Percentiles rank a stretch among this genome's conserved stretches.
phyloP scores from a whole-genome alignment of 2,329 filamentous ascomycete genomes.

The Fonsecaea pedrosoi region DNA sequence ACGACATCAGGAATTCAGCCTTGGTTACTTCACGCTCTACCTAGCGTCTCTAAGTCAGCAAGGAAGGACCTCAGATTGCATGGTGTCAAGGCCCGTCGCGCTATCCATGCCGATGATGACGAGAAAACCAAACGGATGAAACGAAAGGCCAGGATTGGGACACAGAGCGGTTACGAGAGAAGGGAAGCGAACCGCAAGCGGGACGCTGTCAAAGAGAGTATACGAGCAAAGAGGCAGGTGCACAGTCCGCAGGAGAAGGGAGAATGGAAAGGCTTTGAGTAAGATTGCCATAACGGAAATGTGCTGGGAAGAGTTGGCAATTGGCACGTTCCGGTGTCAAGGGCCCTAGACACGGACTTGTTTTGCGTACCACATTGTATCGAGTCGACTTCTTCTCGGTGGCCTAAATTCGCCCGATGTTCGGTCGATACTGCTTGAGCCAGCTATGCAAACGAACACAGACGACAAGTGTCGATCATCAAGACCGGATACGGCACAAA shows the following conservation, averaged over 20 bases:
- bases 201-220: constrained; percentile 52
- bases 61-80: constrained; percentile 80
- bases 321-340: background rate
- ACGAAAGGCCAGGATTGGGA: constrained; percentile 73
- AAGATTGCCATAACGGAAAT: constrained; percentile 7
- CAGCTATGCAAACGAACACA: no score
- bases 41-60: constrained; percentile 80
- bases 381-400: background rate
- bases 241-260: constrained; percentile 11
- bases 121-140: constrained; percentile 49
- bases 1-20: constrained; percentile 65
- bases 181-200: constrained; percentile 55
- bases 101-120: constrained; percentile 48
- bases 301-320: background rate
- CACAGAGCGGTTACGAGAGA: constrained; percentile 58
- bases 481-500: background rate
- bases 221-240: constrained; percentile 16
- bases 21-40: constrained; percentile 88
- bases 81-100: constrained; percentile 76
- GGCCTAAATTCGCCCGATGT: background rate
- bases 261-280: constrained; percentile 34
- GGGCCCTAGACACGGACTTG: background rate
- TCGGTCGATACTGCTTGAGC: background rate
- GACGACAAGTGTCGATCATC: background rate
- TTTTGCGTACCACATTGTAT: background rate